Evolutionary conservation across 1,139 yeast species (phyloP).

Genomic region (Sugiyamaella sp.): DNA sequence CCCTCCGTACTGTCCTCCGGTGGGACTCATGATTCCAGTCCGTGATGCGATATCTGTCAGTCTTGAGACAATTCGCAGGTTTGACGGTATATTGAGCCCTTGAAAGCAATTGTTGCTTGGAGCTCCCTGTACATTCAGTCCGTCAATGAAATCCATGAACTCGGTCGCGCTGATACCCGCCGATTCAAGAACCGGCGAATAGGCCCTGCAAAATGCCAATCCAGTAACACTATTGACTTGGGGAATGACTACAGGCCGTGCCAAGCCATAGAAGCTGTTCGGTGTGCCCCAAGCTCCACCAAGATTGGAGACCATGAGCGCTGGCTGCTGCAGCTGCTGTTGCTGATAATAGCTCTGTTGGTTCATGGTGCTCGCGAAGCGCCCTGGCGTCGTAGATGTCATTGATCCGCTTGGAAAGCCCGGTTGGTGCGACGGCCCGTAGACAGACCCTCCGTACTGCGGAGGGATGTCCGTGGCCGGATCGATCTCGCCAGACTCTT

Average conservation of each 20-base stretch:
- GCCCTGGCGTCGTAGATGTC: no score
- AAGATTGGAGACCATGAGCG: no score
- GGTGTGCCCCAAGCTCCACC: no score
- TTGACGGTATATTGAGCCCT: neutral
- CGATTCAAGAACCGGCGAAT: slow-evolving; percentile 9
- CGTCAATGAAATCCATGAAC: slow-evolving; percentile 15
- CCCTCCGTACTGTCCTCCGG: neutral
- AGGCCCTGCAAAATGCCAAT: slow-evolving; percentile 14
- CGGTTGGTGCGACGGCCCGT: no score
- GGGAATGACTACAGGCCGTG: slow-evolving; percentile 12
- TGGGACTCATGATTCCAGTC: neutral
- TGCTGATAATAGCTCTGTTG: no score
- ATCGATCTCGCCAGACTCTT: no score
- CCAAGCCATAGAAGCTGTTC: neutral
- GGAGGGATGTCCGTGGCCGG: no score
- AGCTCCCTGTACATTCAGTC: neutral
- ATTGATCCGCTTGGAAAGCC: no score
- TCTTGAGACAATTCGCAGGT: neutral
- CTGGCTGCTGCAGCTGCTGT: no score
- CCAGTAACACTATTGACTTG: slow-evolving; percentile 4
- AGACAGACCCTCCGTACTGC: no score
- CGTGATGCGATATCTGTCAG: neutral
- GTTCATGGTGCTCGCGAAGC: no score
- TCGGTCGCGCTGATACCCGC: neutral
- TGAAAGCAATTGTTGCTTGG: no score